phyloP scores from a whole-genome alignment of 345 rosid genomes.

The Populus davidiana region DNA sequence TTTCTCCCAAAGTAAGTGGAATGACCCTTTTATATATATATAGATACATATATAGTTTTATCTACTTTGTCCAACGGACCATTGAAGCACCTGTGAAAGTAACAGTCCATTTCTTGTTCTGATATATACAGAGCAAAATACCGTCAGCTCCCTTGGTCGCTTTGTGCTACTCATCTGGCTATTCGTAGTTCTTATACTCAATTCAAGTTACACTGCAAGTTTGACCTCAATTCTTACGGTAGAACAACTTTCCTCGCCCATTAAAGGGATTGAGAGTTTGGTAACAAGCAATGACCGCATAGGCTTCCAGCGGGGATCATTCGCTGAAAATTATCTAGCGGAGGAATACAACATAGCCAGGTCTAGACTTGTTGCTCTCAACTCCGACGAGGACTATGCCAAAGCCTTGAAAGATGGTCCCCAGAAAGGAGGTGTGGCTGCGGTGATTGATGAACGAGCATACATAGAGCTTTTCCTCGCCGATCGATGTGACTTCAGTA shows the following conservation, averaged over 20 bases:
- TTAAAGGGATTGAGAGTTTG: conserved; percentile 9
- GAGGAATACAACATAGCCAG: conserved; percentile 2
- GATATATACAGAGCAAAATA: conserved; percentile 7
- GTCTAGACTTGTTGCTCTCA: conserved; percentile 16
- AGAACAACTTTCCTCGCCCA: conserved; percentile 18
- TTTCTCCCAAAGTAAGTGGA: conserved; percentile 19
- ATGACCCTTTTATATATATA: background rate
- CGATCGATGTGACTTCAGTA: conserved; percentile 1
- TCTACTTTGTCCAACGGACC: background rate
- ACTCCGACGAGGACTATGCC: conserved; percentile 5
- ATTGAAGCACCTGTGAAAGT: background rate
- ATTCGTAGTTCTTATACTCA: conserved; percentile 23
- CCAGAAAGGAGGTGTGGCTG: conserved; percentile 13
- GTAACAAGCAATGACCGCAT: conserved; percentile 1
- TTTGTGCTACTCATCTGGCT: conserved; percentile 21
- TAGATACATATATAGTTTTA: background rate
- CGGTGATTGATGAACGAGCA: conserved; percentile 19
- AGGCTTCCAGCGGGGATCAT: conserved; percentile 19
- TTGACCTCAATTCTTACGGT: conserved; percentile 24
- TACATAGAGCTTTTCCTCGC: conserved; percentile 21
- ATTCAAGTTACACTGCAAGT: conserved; percentile 31
- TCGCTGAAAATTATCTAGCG: conserved; percentile 6
- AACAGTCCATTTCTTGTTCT: background rate
- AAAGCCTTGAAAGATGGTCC: conserved; percentile 12
- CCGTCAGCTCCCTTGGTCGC: conserved; percentile 3